Percentiles rank a stretch among this genome's conserved stretches.
Conservation (phyloP, 495 filamentous ascomycete species). For the Penicillium coprophilum region DNA sequence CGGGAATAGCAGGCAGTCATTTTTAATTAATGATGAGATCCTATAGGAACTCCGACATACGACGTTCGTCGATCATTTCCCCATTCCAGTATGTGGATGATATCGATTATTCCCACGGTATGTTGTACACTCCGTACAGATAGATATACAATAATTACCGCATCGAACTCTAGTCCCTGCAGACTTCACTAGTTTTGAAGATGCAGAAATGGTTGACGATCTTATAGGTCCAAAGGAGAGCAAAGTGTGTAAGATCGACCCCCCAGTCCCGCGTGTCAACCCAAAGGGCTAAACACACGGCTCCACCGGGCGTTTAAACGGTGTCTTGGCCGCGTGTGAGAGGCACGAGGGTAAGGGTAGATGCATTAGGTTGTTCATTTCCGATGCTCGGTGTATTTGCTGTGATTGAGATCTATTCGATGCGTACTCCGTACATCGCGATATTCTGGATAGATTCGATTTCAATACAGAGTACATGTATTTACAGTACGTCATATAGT, state of each 20-base stretch:
- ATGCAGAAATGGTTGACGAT: background rate
- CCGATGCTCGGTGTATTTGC: too few species aligned
- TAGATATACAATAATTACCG: too few species aligned
- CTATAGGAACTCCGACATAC: slow-evolving; percentile 1
- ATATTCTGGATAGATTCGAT: too few species aligned
- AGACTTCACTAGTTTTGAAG: background rate
- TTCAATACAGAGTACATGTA: too few species aligned
- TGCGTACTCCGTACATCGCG: too few species aligned
- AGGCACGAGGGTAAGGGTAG: slow-evolving; percentile 22
- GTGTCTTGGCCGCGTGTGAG: slow-evolving; percentile 13
- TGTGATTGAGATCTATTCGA: too few species aligned
- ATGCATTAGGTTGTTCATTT: slow-evolving; percentile 9
- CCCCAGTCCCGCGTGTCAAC: slow-evolving; percentile 29
- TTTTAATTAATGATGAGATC: too few species aligned
- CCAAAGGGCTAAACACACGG: slow-evolving; percentile 10
- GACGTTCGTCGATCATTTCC: slow-evolving; percentile 1
- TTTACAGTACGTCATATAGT: slow-evolving; percentile 1
- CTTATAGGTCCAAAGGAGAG: background rate
- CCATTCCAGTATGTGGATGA: background rate
- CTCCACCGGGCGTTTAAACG: slow-evolving; percentile 31
- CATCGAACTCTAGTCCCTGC: background rate
- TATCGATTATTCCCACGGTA: background rate
- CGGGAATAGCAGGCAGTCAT: background rate
- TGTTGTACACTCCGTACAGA: too few species aligned
- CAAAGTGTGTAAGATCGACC: slow-evolving; percentile 23